Evolutionary conservation across 2,329 filamentous ascomycete genomes (phyloP).

Genomic region (Aspergillus melleus): DNA sequence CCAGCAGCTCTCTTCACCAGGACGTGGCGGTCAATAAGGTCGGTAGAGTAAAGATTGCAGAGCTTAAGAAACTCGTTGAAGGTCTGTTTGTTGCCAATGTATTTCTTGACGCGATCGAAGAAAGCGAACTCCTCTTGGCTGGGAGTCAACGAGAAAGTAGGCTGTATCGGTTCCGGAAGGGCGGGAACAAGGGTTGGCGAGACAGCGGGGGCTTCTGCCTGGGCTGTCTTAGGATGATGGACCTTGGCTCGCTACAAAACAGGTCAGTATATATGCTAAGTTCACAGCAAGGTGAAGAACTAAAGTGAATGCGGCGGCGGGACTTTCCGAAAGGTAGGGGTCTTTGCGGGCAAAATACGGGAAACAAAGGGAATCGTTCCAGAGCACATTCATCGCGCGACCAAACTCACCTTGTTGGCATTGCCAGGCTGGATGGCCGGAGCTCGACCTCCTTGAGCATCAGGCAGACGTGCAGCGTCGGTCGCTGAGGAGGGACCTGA

Average conservation of each 20-base stretch:
- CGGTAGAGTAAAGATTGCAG: slow-evolving; percentile 91
- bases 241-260: slow-evolving; percentile 70
- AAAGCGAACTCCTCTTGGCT: slow-evolving; percentile 85
- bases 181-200: slow-evolving; percentile 87
- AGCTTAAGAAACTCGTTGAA: slow-evolving; percentile 97
- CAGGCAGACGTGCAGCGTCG: slow-evolving; percentile 34
- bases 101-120: slow-evolving; percentile 96
- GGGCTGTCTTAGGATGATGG: slow-evolving; percentile 63
- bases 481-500: slow-evolving; percentile 33
- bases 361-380: no score
- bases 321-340: not conserved
- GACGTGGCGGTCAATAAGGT: slow-evolving; percentile 82
- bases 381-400: not conserved
- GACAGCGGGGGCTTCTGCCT: slow-evolving; percentile 61
- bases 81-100: slow-evolving; percentile 84
- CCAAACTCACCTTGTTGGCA: slow-evolving; percentile 52
- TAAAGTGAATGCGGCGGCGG: not conserved
- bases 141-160: slow-evolving; percentile 70
- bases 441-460: slow-evolving; percentile 35
- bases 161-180: slow-evolving; percentile 82
- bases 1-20: slow-evolving; percentile 78
- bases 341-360: no score
- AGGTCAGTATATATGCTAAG: slow-evolving; percentile 15
- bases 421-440: slow-evolving; percentile 41
- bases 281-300: not conserved